These are phyloP conservation scores for Acacia concinna DNA, from an alignment of 331 rosid species.

Conservation along the genomic window DNA sequence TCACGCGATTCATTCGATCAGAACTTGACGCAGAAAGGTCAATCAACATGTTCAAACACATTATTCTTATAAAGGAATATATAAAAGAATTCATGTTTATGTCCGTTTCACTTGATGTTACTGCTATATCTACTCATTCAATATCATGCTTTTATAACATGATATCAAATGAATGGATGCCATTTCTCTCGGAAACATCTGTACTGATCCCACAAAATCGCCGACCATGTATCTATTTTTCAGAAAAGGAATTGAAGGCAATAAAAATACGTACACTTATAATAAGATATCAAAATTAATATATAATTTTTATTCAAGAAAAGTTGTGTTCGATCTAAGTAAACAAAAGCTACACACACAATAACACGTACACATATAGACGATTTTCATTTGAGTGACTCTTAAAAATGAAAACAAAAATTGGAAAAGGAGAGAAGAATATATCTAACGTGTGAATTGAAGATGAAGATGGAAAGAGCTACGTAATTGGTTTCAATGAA, in stretches of 20 bases:
- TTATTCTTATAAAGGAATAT: not conserved
- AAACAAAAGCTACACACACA: not conserved
- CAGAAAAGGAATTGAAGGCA: not conserved
- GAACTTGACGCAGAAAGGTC: slow-evolving; percentile 16
- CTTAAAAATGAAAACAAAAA: not conserved
- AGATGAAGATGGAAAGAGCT: not conserved
- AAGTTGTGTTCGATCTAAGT: too few species aligned
- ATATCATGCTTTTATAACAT: not conserved
- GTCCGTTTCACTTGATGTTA: not conserved
- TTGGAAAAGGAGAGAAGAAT: not conserved
- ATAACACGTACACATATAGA: too few species aligned
- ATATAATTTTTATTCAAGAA: not conserved
- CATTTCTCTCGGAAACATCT: not conserved
- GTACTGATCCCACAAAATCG: not conserved
- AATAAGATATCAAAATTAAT: not conserved
- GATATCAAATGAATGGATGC: not conserved
- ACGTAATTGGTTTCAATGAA: not conserved
- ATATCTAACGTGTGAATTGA: not conserved
- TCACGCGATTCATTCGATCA: not conserved
- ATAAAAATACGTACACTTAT: too few species aligned
- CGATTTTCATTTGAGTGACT: not conserved
- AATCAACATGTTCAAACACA: not conserved
- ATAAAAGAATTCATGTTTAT: not conserved
- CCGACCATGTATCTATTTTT: not conserved
- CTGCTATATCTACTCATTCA: not conserved